Conservation (phyloP, 2,329 filamentous ascomycete species). For the Phyllosticta paracitricarpa region DNA sequence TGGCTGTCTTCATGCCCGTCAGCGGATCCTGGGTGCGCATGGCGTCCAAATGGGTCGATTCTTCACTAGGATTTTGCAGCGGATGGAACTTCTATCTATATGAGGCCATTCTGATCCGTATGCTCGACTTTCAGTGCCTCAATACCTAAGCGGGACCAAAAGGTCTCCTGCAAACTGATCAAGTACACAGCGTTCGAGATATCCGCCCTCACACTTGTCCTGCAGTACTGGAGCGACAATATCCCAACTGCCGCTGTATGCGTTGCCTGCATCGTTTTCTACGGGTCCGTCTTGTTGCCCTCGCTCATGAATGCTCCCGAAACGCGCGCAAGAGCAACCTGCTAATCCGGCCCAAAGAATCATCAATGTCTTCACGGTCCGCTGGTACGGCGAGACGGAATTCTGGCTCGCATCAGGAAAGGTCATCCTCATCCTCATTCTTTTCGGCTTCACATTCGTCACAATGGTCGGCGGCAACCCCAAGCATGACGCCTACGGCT, state of each 20-base stretch:
- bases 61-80: constrained; percentile 49
- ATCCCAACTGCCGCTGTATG: constrained; percentile 33
- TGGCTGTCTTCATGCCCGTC: constrained; percentile 53
- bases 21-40: constrained; percentile 55
- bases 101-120: constrained; percentile 37
- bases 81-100: constrained; percentile 45
- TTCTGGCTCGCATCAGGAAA: constrained; percentile 60
- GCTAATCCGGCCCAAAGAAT: neutral
- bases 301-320: neutral
- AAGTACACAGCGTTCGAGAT: constrained; percentile 35
- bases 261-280: constrained; percentile 32
- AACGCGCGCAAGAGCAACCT: neutral
- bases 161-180: constrained; percentile 12
- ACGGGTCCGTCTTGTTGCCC: constrained; percentile 23
- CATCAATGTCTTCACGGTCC: constrained; percentile 9
- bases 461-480: constrained; percentile 29
- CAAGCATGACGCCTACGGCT: constrained; percentile 25
- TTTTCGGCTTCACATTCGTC: constrained; percentile 26
- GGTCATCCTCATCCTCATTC: constrained; percentile 23
- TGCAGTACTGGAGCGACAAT: constrained; percentile 37
- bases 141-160: neutral
- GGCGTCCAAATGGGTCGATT: constrained; percentile 56
- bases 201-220: constrained; percentile 33
- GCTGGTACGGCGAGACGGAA: constrained; percentile 39
- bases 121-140: neutral